Evolutionary conservation across 2,329 filamentous ascomycete species (phyloP).

Genomic region (Aspergillus clavatus): DNA sequence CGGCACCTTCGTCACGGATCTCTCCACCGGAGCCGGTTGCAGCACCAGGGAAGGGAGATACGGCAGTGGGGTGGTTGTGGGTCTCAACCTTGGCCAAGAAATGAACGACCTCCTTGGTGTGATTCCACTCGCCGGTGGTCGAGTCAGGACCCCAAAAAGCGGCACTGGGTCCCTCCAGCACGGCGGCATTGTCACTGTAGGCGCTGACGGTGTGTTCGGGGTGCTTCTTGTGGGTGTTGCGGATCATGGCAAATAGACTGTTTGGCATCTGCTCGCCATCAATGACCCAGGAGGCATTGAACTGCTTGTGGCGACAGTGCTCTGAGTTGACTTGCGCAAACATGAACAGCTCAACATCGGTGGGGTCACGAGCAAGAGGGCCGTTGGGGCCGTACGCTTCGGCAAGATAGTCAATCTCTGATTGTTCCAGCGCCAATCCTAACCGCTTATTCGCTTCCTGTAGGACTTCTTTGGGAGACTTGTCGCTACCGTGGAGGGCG

Average conservation of each 20-base stretch:
- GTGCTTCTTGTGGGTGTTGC: slow-evolving; percentile 78
- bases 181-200: slow-evolving; percentile 97
- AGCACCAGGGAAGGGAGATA: slow-evolving; percentile 87
- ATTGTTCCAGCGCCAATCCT: slow-evolving; percentile 79
- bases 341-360: slow-evolving; percentile 97
- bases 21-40: slow-evolving; percentile 94
- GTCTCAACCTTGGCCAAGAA: slow-evolving; percentile 94
- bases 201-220: slow-evolving; percentile 85
- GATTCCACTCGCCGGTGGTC: slow-evolving; percentile 78
- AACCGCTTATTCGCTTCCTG: slow-evolving; percentile 77
- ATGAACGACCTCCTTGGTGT: slow-evolving; percentile 80
- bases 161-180: slow-evolving; percentile 67
- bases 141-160: slow-evolving; percentile 86
- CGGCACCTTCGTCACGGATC: slow-evolving; percentile 90
- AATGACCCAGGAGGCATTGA: slow-evolving; percentile 95
- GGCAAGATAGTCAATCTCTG: slow-evolving; percentile 92
- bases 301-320: slow-evolving; percentile 84
- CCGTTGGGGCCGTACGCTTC: slow-evolving; percentile 67
- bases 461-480: slow-evolving; percentile 65
- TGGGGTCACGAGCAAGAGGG: slow-evolving; percentile 57
- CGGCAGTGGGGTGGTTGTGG: slow-evolving; percentile 94
- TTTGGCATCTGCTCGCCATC: slow-evolving; percentile 75
- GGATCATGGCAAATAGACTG: slow-evolving; percentile 92
- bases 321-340: slow-evolving; percentile 99
- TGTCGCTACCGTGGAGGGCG: slow-evolving; percentile 62